Base-by-base conservation (phyloP, 257 asterid genomes). In the Coffea canephora region DNA sequence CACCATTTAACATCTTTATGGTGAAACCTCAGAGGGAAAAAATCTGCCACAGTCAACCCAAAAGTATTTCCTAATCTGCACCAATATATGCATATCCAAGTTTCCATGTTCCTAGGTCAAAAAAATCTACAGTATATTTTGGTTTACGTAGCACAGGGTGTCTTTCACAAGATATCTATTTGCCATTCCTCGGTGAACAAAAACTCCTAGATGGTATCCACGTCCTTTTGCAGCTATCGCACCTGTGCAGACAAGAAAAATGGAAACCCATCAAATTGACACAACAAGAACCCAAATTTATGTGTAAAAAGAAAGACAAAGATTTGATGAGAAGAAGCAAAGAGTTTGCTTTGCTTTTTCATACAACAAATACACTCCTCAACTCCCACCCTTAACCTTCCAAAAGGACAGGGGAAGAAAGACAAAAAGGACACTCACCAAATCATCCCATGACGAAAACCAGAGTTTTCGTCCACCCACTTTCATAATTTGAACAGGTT, bases 241-340 rank as follows among this genome's bases (percentile, higher is more conserved):
- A 77, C 84, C 87, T 85, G 87, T 76, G 67, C 61, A 83, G 74
- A 77, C 8, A 14, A 61, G 78, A 83, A 80, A 85, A 86, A 65
- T 75, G 43, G 76, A 82, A 78, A 48, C 80, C 65, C 82, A 57
- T 88, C 90, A 88, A 85, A 85, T 78, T 78, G 88, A 88, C 86
- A 81, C 89, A 84, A 79, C 79, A 72, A 81, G 75, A 70, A 80
- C 46, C 67, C 76, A 76, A 81, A 83, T 65, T 65, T 77, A 74
- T 7, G 45, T 34, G 75, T 36, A 43, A 73, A 14, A 83, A 71
- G 65, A 69, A 57, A n/a, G 54, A 71, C 36, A 70, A 5, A 45
- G 36, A 15, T 45, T 70, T 45, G 54, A 49, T 18, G 49, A n/a
- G 39, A 45, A 71, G 54, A 49, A 49, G 54, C 3, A 49, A 49